phyloP scores from a whole-genome alignment of 345 rosid species.

The Dipteronia sinensis region DNA sequence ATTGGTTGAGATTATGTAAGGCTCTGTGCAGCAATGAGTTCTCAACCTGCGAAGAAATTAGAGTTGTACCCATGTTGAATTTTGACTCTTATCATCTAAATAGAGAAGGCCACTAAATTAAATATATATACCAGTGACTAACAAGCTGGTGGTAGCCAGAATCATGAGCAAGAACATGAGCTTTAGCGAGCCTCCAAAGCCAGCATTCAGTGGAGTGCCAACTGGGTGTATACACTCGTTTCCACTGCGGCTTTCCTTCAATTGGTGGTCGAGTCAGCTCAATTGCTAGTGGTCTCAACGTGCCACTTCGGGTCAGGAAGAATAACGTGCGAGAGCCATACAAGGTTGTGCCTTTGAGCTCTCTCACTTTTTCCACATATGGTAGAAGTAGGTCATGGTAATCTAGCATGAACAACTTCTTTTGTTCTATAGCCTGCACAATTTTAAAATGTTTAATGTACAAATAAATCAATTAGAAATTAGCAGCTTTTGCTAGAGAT shows the following conservation, averaged over 20 bases:
- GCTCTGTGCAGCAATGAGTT: slow-evolving; percentile 69
- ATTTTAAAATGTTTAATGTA: not conserved
- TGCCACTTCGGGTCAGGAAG: slow-evolving; percentile 52
- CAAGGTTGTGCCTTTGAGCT: slow-evolving; percentile 41
- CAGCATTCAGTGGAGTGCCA: slow-evolving; percentile 50
- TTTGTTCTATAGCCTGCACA: slow-evolving; percentile 49
- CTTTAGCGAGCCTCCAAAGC: slow-evolving; percentile 79
- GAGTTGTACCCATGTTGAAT: not conserved
- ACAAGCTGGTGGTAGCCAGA: slow-evolving; percentile 68
- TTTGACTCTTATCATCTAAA: not conserved
- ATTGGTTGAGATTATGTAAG: slow-evolving; percentile 65
- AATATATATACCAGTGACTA: slow-evolving; percentile 68
- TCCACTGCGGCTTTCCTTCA: slow-evolving; percentile 67
- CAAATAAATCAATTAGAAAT: not conserved
- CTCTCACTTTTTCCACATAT: slow-evolving; percentile 63
- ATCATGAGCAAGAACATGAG: slow-evolving; percentile 66
- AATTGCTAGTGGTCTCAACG: slow-evolving; percentile 59
- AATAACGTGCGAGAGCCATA: slow-evolving; percentile 77
- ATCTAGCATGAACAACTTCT: slow-evolving; percentile 54
- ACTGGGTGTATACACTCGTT: slow-evolving; percentile 45
- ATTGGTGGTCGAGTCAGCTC: slow-evolving; percentile 65
- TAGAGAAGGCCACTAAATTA: no score
- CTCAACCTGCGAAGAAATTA: slow-evolving; percentile 50
- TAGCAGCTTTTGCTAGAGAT: no score
- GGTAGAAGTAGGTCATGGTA: slow-evolving; percentile 67